Evolutionary conservation across 2,329 filamentous ascomycete genomes (phyloP), one percentile per base, ranked within the genome.

Genomic region (Fusarium tupiense): DNA sequence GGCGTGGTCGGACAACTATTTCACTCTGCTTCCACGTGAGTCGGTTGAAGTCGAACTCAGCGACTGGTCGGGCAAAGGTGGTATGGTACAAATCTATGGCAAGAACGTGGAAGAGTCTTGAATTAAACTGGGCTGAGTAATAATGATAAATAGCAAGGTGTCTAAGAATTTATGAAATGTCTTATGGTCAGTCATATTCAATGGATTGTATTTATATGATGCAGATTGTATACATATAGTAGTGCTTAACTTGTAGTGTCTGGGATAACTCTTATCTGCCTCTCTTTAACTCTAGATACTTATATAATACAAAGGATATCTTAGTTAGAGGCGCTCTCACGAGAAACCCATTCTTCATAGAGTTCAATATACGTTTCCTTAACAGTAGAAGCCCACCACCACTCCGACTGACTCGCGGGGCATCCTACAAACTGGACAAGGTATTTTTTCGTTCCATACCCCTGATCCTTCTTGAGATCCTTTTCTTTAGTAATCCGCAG

Each of bases 401-500:
- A 49, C 20, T 49, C 0, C 4, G 46, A 2, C 26, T 31, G 0
- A 22, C 47, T 50, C 29, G 0, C 5, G 0, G 47, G 14, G 20
- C 26, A 31, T 17, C 47, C 26, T 2, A 31, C 47, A 50, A 50
- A 31, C 14, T 31, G 47, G 0, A 50, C 0, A 2, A 50, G 20
- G 4, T 8, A 49, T 31, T 50, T 17, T 0, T 50, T 50, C 5
- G 7, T 31, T 17, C 20, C 29, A n/a, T 50, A 50, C 4, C 20
- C 29, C 16, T 31, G 1, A n/a, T 31, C 20, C 29, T 6, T 50
- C 47, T 31, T n/a, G 0, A 19, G 0, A 31, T n/a, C 10, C 47
- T 7, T 50, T 9, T 31, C 47, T 17, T 3, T 6, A 4, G 1
- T n/a, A n/a, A 31, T 50, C 3, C 10, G 20, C 2, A 50, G 47